Evolutionary conservation across 129 eudicot species (phyloP).

Genomic region (Pittosporum tobira): DNA sequence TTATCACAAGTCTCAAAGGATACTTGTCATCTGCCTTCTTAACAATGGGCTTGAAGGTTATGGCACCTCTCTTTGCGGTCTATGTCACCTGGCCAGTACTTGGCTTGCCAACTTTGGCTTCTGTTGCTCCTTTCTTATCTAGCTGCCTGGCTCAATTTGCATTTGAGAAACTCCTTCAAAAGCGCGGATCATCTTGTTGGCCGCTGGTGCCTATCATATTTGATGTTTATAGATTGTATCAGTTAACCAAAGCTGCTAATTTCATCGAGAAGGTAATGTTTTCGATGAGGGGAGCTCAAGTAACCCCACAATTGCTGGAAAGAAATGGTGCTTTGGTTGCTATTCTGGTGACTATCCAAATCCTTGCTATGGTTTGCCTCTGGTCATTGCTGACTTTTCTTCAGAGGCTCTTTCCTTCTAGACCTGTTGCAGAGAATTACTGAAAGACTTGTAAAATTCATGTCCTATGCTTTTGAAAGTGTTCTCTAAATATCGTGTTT

Average conservation of each 20-base stretch:
- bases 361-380: constrained; percentile 53
- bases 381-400: constrained; percentile 82
- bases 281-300: constrained; percentile 35
- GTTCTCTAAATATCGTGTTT: too few relatives aligned
- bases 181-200: constrained; percentile 55
- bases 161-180: constrained; percentile 41
- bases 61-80: constrained; percentile 56
- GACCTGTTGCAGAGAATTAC: constrained; percentile 73
- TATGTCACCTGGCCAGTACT: constrained; percentile 56
- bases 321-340: constrained; percentile 47
- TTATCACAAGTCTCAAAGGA: constrained; percentile 69
- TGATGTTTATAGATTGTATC: constrained; percentile 81
- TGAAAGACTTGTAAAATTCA: constrained; percentile 20
- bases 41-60: constrained; percentile 56
- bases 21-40: constrained; percentile 47
- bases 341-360: constrained; percentile 44
- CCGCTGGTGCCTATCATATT: constrained; percentile 71
- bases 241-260: constrained; percentile 50
- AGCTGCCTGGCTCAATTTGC: constrained; percentile 55
- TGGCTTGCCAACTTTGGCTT: constrained; percentile 43
- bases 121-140: constrained; percentile 53
- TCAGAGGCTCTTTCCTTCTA: constrained; percentile 72
- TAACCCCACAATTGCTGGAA: constrained; percentile 36
- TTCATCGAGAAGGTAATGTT: constrained; percentile 53
- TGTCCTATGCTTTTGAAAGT: too few relatives aligned